phyloP scores from a whole-genome alignment of 768 basidiomycete species.

The Leccinum broughii region DNA sequence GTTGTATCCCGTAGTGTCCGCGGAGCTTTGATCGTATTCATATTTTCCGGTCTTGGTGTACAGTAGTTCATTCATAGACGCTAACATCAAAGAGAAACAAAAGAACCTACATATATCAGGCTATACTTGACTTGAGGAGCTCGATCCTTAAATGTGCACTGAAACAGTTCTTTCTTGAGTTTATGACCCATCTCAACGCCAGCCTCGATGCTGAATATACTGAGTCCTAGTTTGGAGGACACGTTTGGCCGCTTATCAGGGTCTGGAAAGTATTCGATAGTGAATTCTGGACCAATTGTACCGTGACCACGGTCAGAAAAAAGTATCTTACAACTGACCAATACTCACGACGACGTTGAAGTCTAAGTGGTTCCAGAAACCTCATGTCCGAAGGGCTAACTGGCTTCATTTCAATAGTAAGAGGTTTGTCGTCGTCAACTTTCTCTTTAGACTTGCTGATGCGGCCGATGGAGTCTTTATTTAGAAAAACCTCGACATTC shows the following conservation, averaged over 20 bases:
- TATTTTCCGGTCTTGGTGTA: constrained; percentile 6
- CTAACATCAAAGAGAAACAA: background rate
- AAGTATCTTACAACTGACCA: background rate
- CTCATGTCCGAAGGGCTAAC: constrained; percentile 59
- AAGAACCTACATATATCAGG: constrained; percentile 11
- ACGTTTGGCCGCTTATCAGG: background rate
- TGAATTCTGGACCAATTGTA: background rate
- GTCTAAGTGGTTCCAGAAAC: constrained; percentile 53
- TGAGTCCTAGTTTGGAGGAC: constrained; percentile 21
- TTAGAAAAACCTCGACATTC: constrained; percentile 75
- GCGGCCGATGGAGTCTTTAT: constrained; percentile 64
- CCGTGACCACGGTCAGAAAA: background rate
- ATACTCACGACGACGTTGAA: constrained; percentile 43
- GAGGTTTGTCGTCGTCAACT: constrained; percentile 45
- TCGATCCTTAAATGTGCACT: constrained; percentile 2
- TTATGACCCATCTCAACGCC: background rate
- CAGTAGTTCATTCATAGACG: background rate
- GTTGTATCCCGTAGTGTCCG: background rate
- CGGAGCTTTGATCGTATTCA: constrained; percentile 1
- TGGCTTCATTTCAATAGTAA: constrained; percentile 52
- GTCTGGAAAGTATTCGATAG: background rate
- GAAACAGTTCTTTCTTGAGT: background rate
- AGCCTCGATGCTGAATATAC: constrained; percentile 25
- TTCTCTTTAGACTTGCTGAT: constrained; percentile 58
- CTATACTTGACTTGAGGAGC: constrained; percentile 5